Conservation (phyloP, 805 yeast species). For the Jamesozyma hellenica region DNA sequence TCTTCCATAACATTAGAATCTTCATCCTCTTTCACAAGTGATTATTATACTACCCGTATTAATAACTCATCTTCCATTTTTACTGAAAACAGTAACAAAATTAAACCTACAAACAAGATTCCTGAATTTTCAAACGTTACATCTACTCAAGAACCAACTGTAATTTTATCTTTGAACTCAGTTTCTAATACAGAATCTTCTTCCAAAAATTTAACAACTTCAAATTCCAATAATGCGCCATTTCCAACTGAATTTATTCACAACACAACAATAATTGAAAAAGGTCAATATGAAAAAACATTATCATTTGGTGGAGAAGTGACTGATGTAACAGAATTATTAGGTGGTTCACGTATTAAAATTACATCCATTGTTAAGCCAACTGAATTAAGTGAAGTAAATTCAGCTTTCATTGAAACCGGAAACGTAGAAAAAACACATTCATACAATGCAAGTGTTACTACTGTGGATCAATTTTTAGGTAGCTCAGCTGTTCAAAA, state of each 20-base stretch:
- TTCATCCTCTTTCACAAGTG: no score
- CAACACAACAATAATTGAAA: neutral
- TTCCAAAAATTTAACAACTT: neutral
- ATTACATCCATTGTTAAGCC: no score
- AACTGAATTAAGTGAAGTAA: no score
- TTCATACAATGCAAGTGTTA: neutral
- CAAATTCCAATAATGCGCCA: neutral
- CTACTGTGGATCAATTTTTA: neutral
- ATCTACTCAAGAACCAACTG: no score
- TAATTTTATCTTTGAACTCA: no score
- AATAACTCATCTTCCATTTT: neutral
- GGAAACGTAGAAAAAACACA: neutral
- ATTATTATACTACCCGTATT: neutral
- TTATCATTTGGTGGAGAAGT: conserved; percentile 1
- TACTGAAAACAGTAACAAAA: neutral
- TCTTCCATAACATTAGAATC: no score
- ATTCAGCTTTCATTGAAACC: no score
- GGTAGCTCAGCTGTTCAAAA: conserved; percentile 1
- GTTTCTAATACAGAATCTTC: neutral
- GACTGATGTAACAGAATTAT: neutral
- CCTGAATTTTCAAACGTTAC: no score
- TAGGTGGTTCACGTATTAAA: conserved; percentile 3
- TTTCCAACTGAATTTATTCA: neutral
- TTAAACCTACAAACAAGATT: no score
- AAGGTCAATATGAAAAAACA: neutral